phyloP scores from a whole-genome alignment of 208 protist species.

The Wallacemonas rigidus region DNA sequence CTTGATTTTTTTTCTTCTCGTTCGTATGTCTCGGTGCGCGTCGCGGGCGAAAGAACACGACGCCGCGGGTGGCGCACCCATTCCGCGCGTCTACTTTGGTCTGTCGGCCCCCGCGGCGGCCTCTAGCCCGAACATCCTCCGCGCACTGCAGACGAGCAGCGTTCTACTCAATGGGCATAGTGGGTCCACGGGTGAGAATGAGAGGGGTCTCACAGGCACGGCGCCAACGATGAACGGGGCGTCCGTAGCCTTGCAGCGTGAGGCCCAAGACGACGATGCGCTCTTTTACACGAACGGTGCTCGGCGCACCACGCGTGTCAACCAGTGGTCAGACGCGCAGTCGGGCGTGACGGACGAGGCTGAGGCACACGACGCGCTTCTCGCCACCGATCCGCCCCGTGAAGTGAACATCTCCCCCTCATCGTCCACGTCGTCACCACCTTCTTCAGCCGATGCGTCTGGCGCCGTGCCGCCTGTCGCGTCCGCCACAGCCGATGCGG shows the following conservation, averaged over 20 bases:
- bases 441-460: not conserved
- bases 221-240: too few species aligned
- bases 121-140: conserved; percentile 3
- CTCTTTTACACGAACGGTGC: not conserved
- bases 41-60: not conserved
- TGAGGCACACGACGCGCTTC: not conserved
- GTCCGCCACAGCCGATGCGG: not conserved
- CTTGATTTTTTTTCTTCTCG: not conserved
- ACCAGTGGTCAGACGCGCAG: not conserved
- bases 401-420: conserved; percentile 13
- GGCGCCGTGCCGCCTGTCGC: not conserved
- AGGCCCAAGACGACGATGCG: conserved; percentile 1
- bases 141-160: not conserved
- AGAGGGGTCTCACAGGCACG: not conserved
- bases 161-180: not conserved
- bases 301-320: not conserved
- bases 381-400: not conserved
- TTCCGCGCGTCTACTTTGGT: conserved; percentile 9
- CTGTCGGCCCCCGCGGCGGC: not conserved
- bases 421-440: not conserved
- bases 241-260: too few species aligned
- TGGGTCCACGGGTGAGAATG: not conserved
- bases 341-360: not conserved
- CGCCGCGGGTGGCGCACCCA: not conserved
- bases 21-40: conserved; percentile 1